Conservation (phyloP, 225 moss, liverwort and hornwort species). For the Anthoceros angustus region DNA sequence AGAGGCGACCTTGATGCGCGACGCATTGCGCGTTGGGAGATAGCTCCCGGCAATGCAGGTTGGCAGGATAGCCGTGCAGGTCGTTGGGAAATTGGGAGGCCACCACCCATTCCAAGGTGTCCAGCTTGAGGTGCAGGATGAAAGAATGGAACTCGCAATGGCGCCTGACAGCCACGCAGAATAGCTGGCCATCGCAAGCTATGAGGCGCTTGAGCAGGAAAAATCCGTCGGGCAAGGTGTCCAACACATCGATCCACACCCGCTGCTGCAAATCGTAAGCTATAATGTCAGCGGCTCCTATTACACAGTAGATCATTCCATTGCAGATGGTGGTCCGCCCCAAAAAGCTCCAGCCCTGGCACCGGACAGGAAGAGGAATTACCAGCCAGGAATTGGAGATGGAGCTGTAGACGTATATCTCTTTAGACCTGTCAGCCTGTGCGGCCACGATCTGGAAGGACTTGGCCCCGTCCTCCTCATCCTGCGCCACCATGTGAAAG, state of each 20-base stretch:
- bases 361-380: neutral
- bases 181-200: slow-evolving; percentile 2
- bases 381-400: neutral
- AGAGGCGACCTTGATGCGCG: neutral
- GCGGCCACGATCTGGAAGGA: slow-evolving; percentile 4
- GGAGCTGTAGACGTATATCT: slow-evolving; percentile 1
- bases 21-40: slow-evolving; percentile 4
- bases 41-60: neutral
- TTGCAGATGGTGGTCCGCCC: slow-evolving; percentile 2
- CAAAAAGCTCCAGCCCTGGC: slow-evolving; percentile 4
- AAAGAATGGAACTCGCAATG: neutral
- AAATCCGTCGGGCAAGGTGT: neutral
- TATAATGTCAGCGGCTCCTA: neutral
- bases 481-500: neutral
- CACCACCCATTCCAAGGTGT: neutral
- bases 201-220: slow-evolving; percentile 5
- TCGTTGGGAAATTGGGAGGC: neutral
- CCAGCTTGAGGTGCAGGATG: neutral
- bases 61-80: neutral
- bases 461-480: neutral
- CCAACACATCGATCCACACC: slow-evolving; percentile 1
- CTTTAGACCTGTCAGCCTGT: neutral
- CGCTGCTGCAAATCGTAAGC: slow-evolving; percentile 1
- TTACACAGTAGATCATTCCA: neutral
- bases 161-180: slow-evolving; percentile 1